These are phyloP conservation scores for Coemansia sp. DNA, from an alignment of 192 early-diverging fungal species.

Conservation along the genomic window DNA sequence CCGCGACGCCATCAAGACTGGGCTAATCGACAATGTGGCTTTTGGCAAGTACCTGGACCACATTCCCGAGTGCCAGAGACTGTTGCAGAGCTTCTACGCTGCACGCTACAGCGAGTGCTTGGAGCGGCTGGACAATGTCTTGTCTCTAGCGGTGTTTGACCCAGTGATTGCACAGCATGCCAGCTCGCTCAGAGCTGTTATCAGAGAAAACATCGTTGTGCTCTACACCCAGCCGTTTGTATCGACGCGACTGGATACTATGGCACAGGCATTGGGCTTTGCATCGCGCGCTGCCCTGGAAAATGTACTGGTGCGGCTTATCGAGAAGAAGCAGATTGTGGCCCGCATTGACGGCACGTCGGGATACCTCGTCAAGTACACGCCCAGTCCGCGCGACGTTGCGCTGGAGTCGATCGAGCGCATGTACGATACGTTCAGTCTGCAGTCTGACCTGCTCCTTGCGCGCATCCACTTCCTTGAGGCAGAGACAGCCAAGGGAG, in stretches of 20 bases:
- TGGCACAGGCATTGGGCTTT: slow-evolving; percentile 33
- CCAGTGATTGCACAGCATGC: slow-evolving; percentile 27
- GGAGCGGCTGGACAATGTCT: slow-evolving; percentile 10
- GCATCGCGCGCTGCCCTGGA: slow-evolving; percentile 24
- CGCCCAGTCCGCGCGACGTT: slow-evolving; percentile 23
- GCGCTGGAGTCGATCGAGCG: slow-evolving; percentile 23
- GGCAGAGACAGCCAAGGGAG: slow-evolving; percentile 12
- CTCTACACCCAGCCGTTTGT: slow-evolving; percentile 40
- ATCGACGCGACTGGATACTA: slow-evolving; percentile 21
- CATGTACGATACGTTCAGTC: slow-evolving; percentile 21
- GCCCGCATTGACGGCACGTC: slow-evolving; percentile 36
- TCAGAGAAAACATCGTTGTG: slow-evolving; percentile 36
- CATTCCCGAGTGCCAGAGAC: slow-evolving; percentile 32
- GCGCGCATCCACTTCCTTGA: slow-evolving; percentile 40
- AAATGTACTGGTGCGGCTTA: slow-evolving; percentile 21
- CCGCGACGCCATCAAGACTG: slow-evolving; percentile 22
- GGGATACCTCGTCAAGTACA: slow-evolving; percentile 31
- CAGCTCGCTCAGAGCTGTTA: slow-evolving; percentile 2
- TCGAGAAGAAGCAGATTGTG: slow-evolving; percentile 20
- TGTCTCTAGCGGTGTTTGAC: slow-evolving; percentile 32
- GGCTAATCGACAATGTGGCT: slow-evolving; percentile 17
- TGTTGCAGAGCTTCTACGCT: slow-evolving; percentile 29
- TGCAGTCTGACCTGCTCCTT: slow-evolving; percentile 31
- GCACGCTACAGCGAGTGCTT: slow-evolving; percentile 33
- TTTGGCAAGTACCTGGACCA: slow-evolving; percentile 41